Percentiles rank a stretch among this genome's conserved stretches.
Conservation (phyloP, 108 stramenopile species). For the Asterionellopsis glacialis region DNA sequence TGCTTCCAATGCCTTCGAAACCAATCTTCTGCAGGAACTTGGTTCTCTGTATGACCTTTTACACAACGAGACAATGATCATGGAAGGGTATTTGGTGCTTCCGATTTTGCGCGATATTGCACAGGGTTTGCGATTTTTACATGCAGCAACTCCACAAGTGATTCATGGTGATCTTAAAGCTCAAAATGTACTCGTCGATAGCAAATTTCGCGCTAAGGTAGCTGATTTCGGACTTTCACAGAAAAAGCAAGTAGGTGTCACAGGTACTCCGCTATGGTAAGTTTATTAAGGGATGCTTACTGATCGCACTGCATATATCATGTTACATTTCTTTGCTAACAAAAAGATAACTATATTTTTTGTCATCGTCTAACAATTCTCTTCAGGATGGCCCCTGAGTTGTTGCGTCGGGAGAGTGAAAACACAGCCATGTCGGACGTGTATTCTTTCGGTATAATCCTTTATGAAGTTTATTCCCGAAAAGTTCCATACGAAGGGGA, state of each 20-base stretch:
- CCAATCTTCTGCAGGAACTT: too few relatives aligned
- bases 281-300: too few relatives aligned
- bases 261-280: constrained; percentile 86
- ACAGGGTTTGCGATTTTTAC: constrained; percentile 50
- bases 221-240: constrained; percentile 54
- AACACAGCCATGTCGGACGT: constrained; percentile 46
- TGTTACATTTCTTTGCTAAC: too few relatives aligned
- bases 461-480: constrained; percentile 50
- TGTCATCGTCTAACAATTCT: too few relatives aligned
- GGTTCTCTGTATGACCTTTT: constrained; percentile 53
- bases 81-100: constrained; percentile 45
- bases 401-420: constrained; percentile 28
- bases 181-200: constrained; percentile 58
- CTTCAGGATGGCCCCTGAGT: constrained; percentile 83
- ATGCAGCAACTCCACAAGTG: constrained; percentile 42
- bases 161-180: constrained; percentile 52
- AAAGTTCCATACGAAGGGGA: constrained; percentile 55
- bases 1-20: too few relatives aligned
- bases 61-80: constrained; percentile 46
- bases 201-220: constrained; percentile 48
- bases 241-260: constrained; percentile 36
- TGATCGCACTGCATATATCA: too few relatives aligned
- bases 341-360: too few relatives aligned
- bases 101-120: constrained; percentile 54
- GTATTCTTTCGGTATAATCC: constrained; percentile 45